These are phyloP conservation scores for Trichophyton equinum DNA, from an alignment of 2,329 filamentous ascomycete species.

Conservation along the genomic window DNA sequence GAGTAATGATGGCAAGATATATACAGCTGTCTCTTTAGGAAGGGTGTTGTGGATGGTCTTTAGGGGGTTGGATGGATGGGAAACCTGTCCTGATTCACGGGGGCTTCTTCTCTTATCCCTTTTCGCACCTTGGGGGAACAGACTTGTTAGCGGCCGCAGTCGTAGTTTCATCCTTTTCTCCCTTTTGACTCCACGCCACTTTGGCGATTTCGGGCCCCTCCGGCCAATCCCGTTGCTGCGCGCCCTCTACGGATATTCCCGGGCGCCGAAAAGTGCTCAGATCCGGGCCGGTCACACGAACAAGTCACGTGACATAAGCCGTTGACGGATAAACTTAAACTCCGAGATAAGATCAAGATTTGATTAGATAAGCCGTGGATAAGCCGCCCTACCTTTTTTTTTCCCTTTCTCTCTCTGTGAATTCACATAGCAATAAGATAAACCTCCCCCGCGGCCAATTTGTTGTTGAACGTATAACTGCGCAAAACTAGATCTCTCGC, in stretches of 20 bases:
- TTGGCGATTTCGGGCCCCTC: background rate
- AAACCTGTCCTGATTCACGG: background rate
- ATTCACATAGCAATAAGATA: background rate
- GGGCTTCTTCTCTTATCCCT: background rate
- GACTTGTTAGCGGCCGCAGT: background rate
- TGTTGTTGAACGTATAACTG: background rate
- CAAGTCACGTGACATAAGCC: background rate
- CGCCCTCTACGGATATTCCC: constrained; percentile 1
- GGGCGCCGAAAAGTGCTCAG: background rate
- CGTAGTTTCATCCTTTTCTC: constrained; percentile 1
- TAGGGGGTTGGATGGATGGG: background rate
- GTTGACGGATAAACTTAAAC: background rate
- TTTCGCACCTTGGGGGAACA: background rate
- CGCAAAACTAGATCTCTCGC: background rate
- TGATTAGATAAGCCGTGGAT: too few species aligned
- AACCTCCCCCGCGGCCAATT: background rate
- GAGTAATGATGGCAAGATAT: background rate
- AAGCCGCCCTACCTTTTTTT: too few species aligned
- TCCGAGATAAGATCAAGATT: background rate
- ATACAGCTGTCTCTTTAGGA: background rate
- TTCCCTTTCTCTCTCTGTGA: background rate
- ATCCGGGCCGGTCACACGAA: background rate
- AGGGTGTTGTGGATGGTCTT: background rate
- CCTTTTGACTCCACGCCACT: background rate
- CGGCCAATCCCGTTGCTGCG: background rate